Evolutionary conservation across 2,329 filamentous ascomycete species (phyloP).

Genomic region (Laburnicola sp.): DNA sequence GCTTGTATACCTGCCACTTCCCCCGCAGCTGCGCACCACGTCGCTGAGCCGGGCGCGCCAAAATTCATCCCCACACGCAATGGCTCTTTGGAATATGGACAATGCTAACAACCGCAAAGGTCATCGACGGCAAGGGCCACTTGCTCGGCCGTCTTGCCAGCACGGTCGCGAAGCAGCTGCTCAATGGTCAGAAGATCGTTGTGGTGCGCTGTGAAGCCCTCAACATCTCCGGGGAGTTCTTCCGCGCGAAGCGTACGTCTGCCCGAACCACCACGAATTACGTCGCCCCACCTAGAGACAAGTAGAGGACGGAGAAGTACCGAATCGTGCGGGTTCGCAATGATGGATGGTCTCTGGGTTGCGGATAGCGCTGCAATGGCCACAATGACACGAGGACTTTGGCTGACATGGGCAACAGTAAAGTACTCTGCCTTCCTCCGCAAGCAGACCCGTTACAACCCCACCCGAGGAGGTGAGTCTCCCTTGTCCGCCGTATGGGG

Average conservation of each 20-base stretch:
- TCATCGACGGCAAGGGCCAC: slow-evolving; percentile 99
- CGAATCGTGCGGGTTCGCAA: background rate
- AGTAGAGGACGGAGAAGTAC: slow-evolving; percentile 8
- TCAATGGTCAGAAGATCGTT: slow-evolving; percentile 99
- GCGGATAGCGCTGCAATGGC: background rate
- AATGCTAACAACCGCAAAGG: slow-evolving; percentile 46
- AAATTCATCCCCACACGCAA: slow-evolving; percentile 2
- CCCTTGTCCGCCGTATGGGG: background rate
- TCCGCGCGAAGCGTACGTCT: slow-evolving; percentile 98
- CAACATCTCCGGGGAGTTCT: slow-evolving; percentile 99
- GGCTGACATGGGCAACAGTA: slow-evolving; percentile 64
- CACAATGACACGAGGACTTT: slow-evolving; percentile 15
- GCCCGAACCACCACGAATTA: slow-evolving; percentile 18
- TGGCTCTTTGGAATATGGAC: slow-evolving; percentile 9
- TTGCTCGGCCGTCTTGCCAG: slow-evolving; percentile 98
- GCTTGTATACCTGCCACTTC: slow-evolving; percentile 13
- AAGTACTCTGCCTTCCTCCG: slow-evolving; percentile 99
- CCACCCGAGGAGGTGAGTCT: slow-evolving; percentile 88
- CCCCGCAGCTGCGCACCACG: background rate
- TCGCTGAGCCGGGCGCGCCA: slow-evolving; percentile 10
- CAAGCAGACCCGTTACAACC: slow-evolving; percentile 99
- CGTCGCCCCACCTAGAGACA: slow-evolving; percentile 23
- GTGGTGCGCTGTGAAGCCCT: slow-evolving; percentile 97
- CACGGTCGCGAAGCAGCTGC: slow-evolving; percentile 98
- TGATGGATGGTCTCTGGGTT: slow-evolving; percentile 15